Base-by-base conservation (phyloP, 2,329 filamentous ascomycete species). In the Rhytidhysteron rufulum region DNA sequence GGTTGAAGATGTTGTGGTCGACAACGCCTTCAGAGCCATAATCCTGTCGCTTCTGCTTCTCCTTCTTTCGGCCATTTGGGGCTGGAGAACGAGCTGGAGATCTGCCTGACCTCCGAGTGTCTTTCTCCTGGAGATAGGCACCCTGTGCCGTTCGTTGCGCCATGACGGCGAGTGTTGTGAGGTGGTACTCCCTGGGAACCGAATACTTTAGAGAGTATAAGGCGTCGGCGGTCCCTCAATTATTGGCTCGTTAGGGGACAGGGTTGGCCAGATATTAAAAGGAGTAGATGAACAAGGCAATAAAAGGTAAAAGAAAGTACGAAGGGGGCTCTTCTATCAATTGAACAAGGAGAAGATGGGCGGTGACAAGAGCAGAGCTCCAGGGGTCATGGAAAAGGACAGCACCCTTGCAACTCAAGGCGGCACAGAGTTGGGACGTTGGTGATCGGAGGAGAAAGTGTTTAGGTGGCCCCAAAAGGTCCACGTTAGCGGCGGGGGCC, bases 1-100 rank as follows among this genome's bases (percentile, higher is more conserved):
- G 81, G 39, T 87, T 79, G 70, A 96, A 89, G 59, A 97, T 82
- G 73, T 97, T 89, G 71, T 96, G 84, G 72, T 98, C 87, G 51
- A 80, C 77, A 40, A 97, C 86, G 36, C 86, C 86, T 37, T 88
- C 81, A 2, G 86, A 89, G 41, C 82, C 78, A 71, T 88, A 90
- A 57, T 84, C 80, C 40, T 40, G 47, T 37, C 46, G 54, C 47
- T 51, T 52, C 19, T 47, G 31, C 15, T 37, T 32, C 41, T 57
- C 48, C 31, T 55, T 43, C 40, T 66, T 60, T 40, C 50, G 49
- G 19, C 47, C 51, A 34, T 58, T 56, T 13, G 51, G 50, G 10
- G 43, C 55, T 10, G 58, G 55, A 10, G 60, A 63, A 31, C 58
- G 58, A 30, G 61, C 62, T 7, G 60, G 60, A 10, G 63, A 66